Base-by-base conservation (phyloP, 2,329 filamentous ascomycete genomes). In the Penicillium sp. region DNA sequence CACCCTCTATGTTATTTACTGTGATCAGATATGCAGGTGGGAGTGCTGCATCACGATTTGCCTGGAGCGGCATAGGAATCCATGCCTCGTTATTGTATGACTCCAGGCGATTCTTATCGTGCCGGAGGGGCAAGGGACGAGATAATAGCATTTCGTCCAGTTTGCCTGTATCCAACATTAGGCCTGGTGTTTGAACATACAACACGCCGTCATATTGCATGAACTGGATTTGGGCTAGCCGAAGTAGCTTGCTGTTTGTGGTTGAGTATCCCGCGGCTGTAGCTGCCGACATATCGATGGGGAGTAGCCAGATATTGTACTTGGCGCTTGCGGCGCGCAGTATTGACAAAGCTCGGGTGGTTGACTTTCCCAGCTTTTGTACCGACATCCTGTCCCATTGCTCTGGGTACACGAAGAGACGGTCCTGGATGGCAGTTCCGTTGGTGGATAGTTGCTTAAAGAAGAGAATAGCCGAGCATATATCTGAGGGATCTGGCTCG, bases 331-430 rank as follows among this genome's bases (percentile, higher is more conserved):
- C 69, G 13, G 67, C 59, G 45, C 71, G 71, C 32, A 79, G 69
- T 27, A 74, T 64, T 1, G 68, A 68, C 21, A 79, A 60, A 0
- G 74, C 74, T 13, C 62, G 63, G 1, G 67, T 57, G 45, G 75
- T 62, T 2, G 64, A 59, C 31, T 67, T 61, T 0, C 68, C 60
- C 5, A 65, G 62, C 21, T 59, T 50, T 18, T 58, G 57, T 2
- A 59, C 54, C 27, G 61, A 61, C 61, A 65, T 67, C 14, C 60
- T 49, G 50, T 79, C 77, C 77, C 77, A 79, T 56, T 75, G 72
- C 52, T 71, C 65, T 7, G 77, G 77, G 58, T 79, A 79, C 59
- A 79, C 71, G 45, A 79, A 74, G n/a, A 79, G 63, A 10, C 74
- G 72, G 36, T 77, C 75, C 36, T 75, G 68, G 22, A 73, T 52